These are phyloP conservation scores for Geotrichum klebahnii DNA, from an alignment of 1,139 yeast genomes.

Conservation along the genomic window DNA sequence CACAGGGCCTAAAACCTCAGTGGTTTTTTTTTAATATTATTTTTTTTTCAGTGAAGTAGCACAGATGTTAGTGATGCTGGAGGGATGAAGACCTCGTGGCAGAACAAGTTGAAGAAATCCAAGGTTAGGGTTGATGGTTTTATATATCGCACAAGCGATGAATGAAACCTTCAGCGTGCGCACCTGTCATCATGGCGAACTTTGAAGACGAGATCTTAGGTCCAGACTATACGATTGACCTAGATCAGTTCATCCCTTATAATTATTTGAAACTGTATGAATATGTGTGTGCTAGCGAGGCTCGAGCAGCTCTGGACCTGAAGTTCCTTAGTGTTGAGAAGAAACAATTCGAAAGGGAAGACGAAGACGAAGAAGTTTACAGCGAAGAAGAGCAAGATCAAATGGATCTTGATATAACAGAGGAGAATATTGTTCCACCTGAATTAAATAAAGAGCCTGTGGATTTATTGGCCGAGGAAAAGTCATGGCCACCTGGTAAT, in stretches of 20 bases:
- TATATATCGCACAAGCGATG: no score
- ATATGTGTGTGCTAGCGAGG: conserved; percentile 10
- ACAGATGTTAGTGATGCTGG: not conserved
- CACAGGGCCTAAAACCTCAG: no score
- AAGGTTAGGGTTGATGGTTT: conserved; percentile 10
- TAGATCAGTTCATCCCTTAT: conserved; percentile 3
- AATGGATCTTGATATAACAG: conserved; percentile 6
- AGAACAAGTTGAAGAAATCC: not conserved
- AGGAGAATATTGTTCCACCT: not conserved
- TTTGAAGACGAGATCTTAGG: conserved; percentile 18
- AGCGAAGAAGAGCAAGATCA: conserved; percentile 3
- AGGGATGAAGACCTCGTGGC: conserved; percentile 1
- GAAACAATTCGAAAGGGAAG: not conserved
- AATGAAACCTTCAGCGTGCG: no score
- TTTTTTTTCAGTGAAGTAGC: no score
- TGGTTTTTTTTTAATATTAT: no score
- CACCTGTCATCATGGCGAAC: no score
- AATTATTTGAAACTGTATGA: conserved; percentile 6
- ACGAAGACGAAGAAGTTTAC: conserved; percentile 2
- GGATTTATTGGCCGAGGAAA: not conserved
- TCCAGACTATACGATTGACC: conserved; percentile 10
- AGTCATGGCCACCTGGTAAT: not conserved
- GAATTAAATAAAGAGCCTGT: not conserved
- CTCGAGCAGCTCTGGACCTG: conserved; percentile 17
- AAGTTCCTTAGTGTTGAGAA: not conserved